phyloP scores from a whole-genome alignment of 108 stramenopile genomes.

The Mayamaea pseudoterrestris region DNA sequence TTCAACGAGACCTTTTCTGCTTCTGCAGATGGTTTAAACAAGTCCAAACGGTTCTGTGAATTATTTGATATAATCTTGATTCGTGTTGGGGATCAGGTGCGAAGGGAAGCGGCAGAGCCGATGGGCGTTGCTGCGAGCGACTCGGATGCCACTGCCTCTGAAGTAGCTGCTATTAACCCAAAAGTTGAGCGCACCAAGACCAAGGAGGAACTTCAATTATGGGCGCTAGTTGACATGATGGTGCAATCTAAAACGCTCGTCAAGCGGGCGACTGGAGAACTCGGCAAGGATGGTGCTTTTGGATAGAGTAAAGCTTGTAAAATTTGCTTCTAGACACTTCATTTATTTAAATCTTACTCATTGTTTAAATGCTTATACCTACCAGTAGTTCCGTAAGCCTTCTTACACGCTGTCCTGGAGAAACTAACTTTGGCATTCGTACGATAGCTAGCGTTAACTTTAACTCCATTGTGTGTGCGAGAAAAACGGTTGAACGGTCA shows the following conservation, averaged over 20 bases:
- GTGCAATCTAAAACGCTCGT: constrained; percentile 68
- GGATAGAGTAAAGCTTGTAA: not conserved
- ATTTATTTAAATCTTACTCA: too few species aligned
- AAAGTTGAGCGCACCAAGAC: constrained; percentile 5
- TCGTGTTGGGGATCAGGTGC: constrained; percentile 46
- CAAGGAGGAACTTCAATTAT: constrained; percentile 44
- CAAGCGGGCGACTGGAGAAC: constrained; percentile 46
- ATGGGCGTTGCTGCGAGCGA: constrained; percentile 7
- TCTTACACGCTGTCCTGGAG: too few species aligned
- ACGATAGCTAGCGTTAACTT: too few species aligned
- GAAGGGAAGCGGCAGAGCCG: constrained; percentile 25
- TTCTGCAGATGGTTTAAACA: constrained; percentile 24
- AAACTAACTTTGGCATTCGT: too few species aligned
- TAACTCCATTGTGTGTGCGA: too few species aligned
- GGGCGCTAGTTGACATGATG: constrained; percentile 82
- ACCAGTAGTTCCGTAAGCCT: too few species aligned
- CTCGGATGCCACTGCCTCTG: not conserved
- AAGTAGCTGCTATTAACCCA: constrained; percentile 1
- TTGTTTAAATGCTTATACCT: too few species aligned
- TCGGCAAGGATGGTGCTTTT: constrained; percentile 49
- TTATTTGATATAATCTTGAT: constrained; percentile 23
- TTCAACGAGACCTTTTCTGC: constrained; percentile 30
- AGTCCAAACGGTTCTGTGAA: constrained; percentile 18
- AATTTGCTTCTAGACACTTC: too few species aligned
- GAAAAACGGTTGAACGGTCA: too few species aligned